phyloP scores from a whole-genome alignment of 441 rosid genomes.

The Adansonia gregorii region DNA sequence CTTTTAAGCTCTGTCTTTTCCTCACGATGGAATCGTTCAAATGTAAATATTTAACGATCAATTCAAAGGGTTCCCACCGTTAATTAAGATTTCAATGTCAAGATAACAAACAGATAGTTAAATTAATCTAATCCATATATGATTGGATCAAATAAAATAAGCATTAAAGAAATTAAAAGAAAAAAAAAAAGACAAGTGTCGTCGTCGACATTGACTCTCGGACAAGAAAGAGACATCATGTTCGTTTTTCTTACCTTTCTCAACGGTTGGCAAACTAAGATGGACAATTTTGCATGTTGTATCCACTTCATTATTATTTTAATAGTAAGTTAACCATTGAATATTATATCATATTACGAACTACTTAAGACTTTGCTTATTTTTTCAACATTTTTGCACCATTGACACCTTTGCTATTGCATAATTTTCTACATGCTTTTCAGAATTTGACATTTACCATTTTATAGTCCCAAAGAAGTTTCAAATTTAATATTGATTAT shows the following conservation, averaged over 20 bases:
- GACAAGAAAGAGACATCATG: conserved; percentile 26
- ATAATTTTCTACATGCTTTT: not conserved
- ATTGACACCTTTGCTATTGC: not conserved
- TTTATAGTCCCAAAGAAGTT: not conserved
- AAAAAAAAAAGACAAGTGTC: conserved; percentile 28
- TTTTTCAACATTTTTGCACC: not conserved
- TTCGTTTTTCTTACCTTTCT: conserved; percentile 28
- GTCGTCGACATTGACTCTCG: conserved; percentile 41
- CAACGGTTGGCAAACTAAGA: conserved; percentile 54
- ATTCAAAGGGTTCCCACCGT: not conserved
- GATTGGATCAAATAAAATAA: conserved; percentile 25
- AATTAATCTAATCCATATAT: not conserved
- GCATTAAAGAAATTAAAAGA: not conserved
- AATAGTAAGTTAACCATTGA: not conserved
- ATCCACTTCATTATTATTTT: conserved; percentile 7
- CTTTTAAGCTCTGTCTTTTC: conserved; percentile 15
- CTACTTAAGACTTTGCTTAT: too few species aligned
- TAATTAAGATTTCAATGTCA: not conserved
- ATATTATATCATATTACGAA: not conserved
- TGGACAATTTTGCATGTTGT: conserved; percentile 38
- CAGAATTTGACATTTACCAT: not conserved
- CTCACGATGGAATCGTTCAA: conserved; percentile 32
- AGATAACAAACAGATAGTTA: conserved; percentile 7
- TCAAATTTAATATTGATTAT: not conserved
- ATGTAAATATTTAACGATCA: conserved; percentile 11